These are phyloP conservation scores for Xerocomus potaroensis DNA, from an alignment of 768 basidiomycete species.

Conservation along the genomic window DNA sequence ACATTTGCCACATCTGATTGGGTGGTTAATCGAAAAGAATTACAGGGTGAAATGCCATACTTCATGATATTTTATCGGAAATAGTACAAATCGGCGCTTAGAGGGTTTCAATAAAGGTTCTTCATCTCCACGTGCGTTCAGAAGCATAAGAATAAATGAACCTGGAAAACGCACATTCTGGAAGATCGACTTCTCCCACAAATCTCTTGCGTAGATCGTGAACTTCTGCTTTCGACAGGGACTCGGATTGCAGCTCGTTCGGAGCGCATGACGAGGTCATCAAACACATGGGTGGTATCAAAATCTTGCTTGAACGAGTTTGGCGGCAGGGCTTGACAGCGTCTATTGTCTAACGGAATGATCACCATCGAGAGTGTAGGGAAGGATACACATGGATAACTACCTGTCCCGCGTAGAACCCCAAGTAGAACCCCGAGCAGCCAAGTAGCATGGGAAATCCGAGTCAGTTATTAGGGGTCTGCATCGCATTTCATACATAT, in stretches of 20 bases:
- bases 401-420: too few relatives aligned
- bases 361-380: background rate
- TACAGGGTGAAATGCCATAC: constrained; percentile 40
- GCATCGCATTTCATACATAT: too few relatives aligned
- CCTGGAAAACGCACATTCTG: constrained; percentile 11
- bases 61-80: constrained; percentile 89
- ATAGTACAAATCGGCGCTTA: constrained; percentile 80
- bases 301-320: background rate
- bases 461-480: constrained; percentile 7
- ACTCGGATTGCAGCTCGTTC: background rate
- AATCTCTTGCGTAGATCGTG: constrained; percentile 1
- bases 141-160: background rate
- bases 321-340: constrained; percentile 5
- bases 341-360: constrained; percentile 2
- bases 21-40: background rate
- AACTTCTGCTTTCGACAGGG: too few relatives aligned
- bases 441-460: too few relatives aligned
- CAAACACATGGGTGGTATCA: background rate
- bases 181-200: constrained; percentile 18
- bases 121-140: too few relatives aligned
- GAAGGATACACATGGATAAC: too few relatives aligned
- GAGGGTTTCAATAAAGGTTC: constrained; percentile 82
- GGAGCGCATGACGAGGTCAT: constrained; percentile 1
- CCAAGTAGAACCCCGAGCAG: too few relatives aligned
- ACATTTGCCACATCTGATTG: constrained; percentile 84